These are phyloP conservation scores for Kuraishia ogatae DNA, from an alignment of 805 yeast species.

Conservation along the genomic window DNA sequence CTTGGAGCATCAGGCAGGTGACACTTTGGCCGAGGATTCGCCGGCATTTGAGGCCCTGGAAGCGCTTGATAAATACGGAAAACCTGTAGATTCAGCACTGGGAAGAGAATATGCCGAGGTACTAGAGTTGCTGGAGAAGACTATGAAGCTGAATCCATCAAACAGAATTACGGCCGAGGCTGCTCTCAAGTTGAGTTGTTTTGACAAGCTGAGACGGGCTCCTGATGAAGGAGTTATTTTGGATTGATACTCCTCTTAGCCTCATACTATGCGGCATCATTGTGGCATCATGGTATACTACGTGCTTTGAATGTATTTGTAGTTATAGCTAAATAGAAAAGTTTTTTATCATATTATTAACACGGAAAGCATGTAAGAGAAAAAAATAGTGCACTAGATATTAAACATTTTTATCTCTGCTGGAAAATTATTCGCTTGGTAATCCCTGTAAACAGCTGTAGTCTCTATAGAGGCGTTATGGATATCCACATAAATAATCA, in stretches of 20 bases:
- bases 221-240: slow-evolving; percentile 16
- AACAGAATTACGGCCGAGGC: slow-evolving; percentile 52
- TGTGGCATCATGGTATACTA: too few relatives aligned
- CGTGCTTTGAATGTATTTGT: not conserved
- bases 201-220: slow-evolving; percentile 29
- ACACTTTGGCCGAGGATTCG: slow-evolving; percentile 61
- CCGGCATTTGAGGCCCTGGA: slow-evolving; percentile 59
- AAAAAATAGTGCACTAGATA: not conserved
- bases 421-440: not conserved
- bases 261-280: not conserved
- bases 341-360: too few relatives aligned
- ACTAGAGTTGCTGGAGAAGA: slow-evolving; percentile 45
- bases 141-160: slow-evolving; percentile 49
- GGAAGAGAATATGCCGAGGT: slow-evolving; percentile 35
- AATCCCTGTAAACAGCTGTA: not conserved
- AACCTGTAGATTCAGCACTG: slow-evolving; percentile 22
- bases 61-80: slow-evolving; percentile 35
- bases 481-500: not conserved
- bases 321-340: not conserved
- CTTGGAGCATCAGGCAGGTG: slow-evolving; percentile 40
- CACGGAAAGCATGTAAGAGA: not conserved
- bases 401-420: not conserved
- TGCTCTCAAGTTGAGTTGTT: slow-evolving; percentile 50
- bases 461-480: not conserved
- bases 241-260: slow-evolving; percentile 12